Base-by-base conservation (phyloP, 805 yeast genomes). In the Teunomyces barrocoloradensis region DNA sequence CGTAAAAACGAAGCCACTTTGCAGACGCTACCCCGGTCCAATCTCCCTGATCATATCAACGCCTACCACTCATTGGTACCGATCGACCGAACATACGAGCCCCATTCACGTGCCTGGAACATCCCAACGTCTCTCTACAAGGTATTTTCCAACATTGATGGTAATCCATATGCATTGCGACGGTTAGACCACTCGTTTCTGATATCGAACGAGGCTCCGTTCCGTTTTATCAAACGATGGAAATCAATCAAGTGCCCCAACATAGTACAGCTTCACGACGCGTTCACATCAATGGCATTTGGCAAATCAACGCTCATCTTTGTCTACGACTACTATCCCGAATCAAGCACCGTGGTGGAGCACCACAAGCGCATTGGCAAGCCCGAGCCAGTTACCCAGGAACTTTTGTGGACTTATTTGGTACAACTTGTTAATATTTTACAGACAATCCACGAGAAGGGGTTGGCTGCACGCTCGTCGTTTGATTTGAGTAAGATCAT, bases 221-320 rank as follows among this genome's bases (percentile, higher is more conserved):
- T 91, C 54, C 72, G 75, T 33, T 66, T 77, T 5, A 78, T 87
- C 46, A 82, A 83, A 55, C 74, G 67, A 51, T 92, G 97, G 97
- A 78, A 71, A 48, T 70, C 71, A 11, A 53, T 85, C 18, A 66
- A 69, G 6, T 59, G 58, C 43, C 68, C 71, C 52, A 84, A 85
- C 56, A 69, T 89, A 18, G 87, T 87, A 1, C 74, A 78, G 35
- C 68, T 89, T 5, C 77, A 80, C 37, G 97, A 91, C 61, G 89
- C 94, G 5, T 92, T 94, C 64, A 85, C 96, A 1, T 82, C 92
- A 5, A 79, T 89, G 47, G 85, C 89, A 4, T 94, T 94, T 70
- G 92, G 89, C 38, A 57, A 55, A 44, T 58, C 68, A 11, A 83
- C 94, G 0, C 73, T 94, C 47, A 77, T 89, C 36, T 71, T 90